phyloP scores from a whole-genome alignment of 2,329 filamentous ascomycete species.

The Tolypocladium endophyticum region DNA sequence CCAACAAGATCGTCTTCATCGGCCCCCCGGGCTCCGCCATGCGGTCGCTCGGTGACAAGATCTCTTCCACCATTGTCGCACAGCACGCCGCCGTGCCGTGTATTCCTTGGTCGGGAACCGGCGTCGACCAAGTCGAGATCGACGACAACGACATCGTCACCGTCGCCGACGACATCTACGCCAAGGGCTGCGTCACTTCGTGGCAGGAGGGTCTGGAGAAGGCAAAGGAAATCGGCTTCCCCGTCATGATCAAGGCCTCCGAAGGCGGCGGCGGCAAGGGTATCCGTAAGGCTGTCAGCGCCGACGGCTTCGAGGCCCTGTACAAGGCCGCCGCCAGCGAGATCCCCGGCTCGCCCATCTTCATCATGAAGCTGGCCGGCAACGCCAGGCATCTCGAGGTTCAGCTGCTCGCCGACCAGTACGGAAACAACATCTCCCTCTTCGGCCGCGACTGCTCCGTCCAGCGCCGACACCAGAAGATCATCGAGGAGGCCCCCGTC shows the following conservation, averaged over 20 bases:
- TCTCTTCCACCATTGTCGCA: constrained; percentile 97
- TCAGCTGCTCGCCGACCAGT: constrained; percentile 94
- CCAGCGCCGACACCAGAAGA: constrained; percentile 97
- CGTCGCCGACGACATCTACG: constrained; percentile 74
- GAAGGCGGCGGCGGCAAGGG: constrained; percentile 98
- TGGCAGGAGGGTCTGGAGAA: constrained; percentile 83
- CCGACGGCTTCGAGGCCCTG: constrained; percentile 73
- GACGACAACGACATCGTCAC: constrained; percentile 84
- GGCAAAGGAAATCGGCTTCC: constrained; percentile 88
- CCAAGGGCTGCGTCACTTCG: constrained; percentile 80
- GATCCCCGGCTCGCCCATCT: constrained; percentile 97
- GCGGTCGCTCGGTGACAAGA: constrained; percentile 98
- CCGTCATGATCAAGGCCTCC: constrained; percentile 99
- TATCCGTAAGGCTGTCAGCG: constrained; percentile 85
- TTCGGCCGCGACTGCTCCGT: constrained; percentile 99
- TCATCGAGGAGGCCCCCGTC: constrained; percentile 97
- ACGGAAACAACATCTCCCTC: constrained; percentile 98
- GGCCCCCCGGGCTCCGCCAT: constrained; percentile 95
- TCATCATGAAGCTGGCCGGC: constrained; percentile 99
- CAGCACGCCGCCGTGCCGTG: constrained; percentile 94
- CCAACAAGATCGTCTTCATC: constrained; percentile 98
- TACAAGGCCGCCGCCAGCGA: constrained; percentile 96
- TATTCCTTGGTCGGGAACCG: constrained; percentile 98
- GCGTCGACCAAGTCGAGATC: constrained; percentile 70
- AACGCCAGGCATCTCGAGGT: constrained; percentile 96